Conservation (phyloP, 2,329 filamentous ascomycete species). For the Pseudogymnoascus sp. region DNA sequence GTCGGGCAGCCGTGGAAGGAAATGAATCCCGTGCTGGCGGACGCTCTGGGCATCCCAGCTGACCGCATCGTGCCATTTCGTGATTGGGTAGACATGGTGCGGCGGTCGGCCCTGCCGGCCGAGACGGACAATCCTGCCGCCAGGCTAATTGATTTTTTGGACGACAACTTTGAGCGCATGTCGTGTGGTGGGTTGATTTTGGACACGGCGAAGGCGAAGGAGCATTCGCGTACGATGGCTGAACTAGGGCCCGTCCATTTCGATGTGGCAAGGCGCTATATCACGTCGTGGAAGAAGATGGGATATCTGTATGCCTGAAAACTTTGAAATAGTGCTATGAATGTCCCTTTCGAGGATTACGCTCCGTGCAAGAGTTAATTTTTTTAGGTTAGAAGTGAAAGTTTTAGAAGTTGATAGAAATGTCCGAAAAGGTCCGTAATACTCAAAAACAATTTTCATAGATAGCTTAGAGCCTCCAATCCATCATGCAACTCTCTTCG, state of each 20-base stretch:
- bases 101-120: constrained; percentile 11
- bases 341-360: too few species aligned
- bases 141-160: constrained; percentile 29
- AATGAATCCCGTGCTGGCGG: constrained; percentile 30
- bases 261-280: constrained; percentile 28
- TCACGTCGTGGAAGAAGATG: constrained; percentile 30
- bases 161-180: constrained; percentile 34
- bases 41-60: constrained; percentile 26
- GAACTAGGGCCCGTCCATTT: constrained; percentile 28
- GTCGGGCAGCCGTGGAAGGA: constrained; percentile 34
- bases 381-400: too few species aligned
- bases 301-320: constrained; percentile 20
- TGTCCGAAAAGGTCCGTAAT: too few species aligned
- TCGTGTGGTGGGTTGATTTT: constrained; percentile 37
- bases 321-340: too few species aligned
- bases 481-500: too few species aligned
- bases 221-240: constrained; percentile 33
- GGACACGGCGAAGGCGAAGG: constrained; percentile 28
- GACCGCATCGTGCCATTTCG: constrained; percentile 31
- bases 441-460: too few species aligned
- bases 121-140: constrained; percentile 28
- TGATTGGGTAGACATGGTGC: constrained; percentile 35
- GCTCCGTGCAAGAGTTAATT: too few species aligned
- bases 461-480: too few species aligned
- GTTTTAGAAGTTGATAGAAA: too few species aligned